Conservation (phyloP, 495 filamentous ascomycete species). For the Aspergillus cristatus region DNA sequence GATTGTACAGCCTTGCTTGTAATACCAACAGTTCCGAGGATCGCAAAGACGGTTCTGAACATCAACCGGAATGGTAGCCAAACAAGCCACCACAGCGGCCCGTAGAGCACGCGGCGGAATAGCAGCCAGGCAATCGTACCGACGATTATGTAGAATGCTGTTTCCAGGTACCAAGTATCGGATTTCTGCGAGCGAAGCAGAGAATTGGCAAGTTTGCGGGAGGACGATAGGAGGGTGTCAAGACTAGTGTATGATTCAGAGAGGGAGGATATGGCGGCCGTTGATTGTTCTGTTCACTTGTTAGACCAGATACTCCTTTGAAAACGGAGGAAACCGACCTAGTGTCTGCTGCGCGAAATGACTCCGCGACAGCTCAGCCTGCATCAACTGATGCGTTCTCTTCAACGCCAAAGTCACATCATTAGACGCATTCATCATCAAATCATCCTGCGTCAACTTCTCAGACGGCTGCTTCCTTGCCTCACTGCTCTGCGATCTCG, state of each 20-base stretch:
- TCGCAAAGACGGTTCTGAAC: slow-evolving; percentile 38
- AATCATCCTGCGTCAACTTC: slow-evolving; percentile 54
- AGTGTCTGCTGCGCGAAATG: slow-evolving; percentile 85
- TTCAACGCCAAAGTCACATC: slow-evolving; percentile 80
- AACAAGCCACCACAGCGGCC: slow-evolving; percentile 80
- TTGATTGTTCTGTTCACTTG: slow-evolving; percentile 49
- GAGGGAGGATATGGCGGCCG: slow-evolving; percentile 69
- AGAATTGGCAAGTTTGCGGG: slow-evolving; percentile 64
- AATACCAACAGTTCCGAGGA: slow-evolving; percentile 30
- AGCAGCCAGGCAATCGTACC: slow-evolving; percentile 76
- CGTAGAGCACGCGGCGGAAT: slow-evolving; percentile 75
- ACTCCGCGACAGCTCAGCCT: slow-evolving; percentile 69
- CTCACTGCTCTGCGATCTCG: slow-evolving; percentile 33
- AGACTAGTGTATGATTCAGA: slow-evolving; percentile 70
- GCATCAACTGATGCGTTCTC: slow-evolving; percentile 76
- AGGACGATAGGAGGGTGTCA: slow-evolving; percentile 63
- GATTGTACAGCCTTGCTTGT: slow-evolving; percentile 23
- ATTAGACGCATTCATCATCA: slow-evolving; percentile 59
- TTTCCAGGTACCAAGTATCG: slow-evolving; percentile 94
- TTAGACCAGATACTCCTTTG: too few species aligned
- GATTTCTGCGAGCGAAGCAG: slow-evolving; percentile 81
- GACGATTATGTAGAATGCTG: slow-evolving; percentile 70
- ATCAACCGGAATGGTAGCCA: slow-evolving; percentile 68
- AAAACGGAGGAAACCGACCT: slow-evolving; percentile 20
- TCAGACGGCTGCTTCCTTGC: slow-evolving; percentile 29